phyloP scores from a whole-genome alignment of 1,284 basidiomycete genomes.

The Ceraceosorus guamensis region DNA sequence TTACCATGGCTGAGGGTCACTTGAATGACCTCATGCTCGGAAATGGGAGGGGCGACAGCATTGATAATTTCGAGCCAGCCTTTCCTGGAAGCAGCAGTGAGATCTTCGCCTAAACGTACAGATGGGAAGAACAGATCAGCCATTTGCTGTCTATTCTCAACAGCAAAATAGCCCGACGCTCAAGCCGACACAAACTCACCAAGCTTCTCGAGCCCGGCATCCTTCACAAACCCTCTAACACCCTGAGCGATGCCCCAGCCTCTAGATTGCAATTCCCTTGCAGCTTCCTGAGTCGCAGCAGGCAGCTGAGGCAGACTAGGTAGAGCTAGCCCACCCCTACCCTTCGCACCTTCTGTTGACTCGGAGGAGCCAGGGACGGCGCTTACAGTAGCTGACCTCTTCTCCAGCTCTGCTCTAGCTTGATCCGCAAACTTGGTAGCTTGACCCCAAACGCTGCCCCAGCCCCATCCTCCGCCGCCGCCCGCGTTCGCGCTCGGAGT shows the following conservation, averaged over 20 bases:
- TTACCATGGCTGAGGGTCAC: slow-evolving; percentile 84
- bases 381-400: slow-evolving; percentile 31
- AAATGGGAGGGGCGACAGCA: slow-evolving; percentile 93
- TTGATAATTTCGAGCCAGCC: slow-evolving; percentile 68
- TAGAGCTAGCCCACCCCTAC: slow-evolving; percentile 20
- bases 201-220: slow-evolving; percentile 33
- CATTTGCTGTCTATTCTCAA: neutral
- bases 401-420: slow-evolving; percentile 42
- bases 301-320: neutral
- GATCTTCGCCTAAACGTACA: slow-evolving; percentile 26
- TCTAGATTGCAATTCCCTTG: slow-evolving; percentile 4
- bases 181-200: slow-evolving; percentile 5
- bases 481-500: slow-evolving; percentile 1
- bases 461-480: slow-evolving; percentile 35
- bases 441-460: slow-evolving; percentile 57
- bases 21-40: slow-evolving; percentile 93
- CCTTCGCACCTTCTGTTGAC: slow-evolving; percentile 15
- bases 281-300: neutral
- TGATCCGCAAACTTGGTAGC: slow-evolving; percentile 44
- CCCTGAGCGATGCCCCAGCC: slow-evolving; percentile 36
- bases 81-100: slow-evolving; percentile 31
- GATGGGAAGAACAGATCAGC: slow-evolving; percentile 8
- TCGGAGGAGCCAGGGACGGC: too few relatives aligned
- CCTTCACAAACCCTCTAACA: slow-evolving; percentile 35
- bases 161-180: neutral